Base-by-base conservation (phyloP, 305 asterid species). In the Rubia peregrina region DNA sequence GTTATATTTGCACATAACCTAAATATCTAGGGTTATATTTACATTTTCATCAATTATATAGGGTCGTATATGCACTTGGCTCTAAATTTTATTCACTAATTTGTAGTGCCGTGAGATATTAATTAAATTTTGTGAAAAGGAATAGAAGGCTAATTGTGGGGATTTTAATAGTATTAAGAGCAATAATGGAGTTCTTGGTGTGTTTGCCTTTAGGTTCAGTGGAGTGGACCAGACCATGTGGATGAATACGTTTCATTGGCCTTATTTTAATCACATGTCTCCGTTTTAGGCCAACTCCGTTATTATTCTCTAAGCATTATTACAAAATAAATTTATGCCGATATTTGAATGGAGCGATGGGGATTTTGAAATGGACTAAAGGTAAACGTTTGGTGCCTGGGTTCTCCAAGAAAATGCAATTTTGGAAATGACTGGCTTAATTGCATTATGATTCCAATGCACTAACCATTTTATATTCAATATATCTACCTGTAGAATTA, bases 171-270 rank as follows among this genome's bases (percentile, higher is more conserved):
- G 17, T 40, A 44, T 66, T 63, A 41, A 10, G 36, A 30, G 9
- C 61, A 63, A 56, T 57, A 70, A 63, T 70, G 49, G 55, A 30
- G 60, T 22, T 57, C 65, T 33, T 55, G 53, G 73, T 22, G 53
- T 33, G 26, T 65, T 66, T 44, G 65, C 61, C 55, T 66, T 77
- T 82, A 67, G 82, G 80, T 74, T 82, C 59, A 53, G 59, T 53
- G 59, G 59, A 53, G 59, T 67, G 80, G 81, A 76, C 79, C 85
- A 83, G 82, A 77, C 79, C 87, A 86, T 84, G 84, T 81, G 85
- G 82, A 61, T 44, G 65, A 43, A 9, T 42, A 77, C 88, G 78
- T 76, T 80, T 83, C 24, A 77, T 3, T 48, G 82, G 84, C 73
- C 8, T 67, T 79, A 82, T 74, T 77, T 33, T 73, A 75, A 63